These are phyloP conservation scores for Fusarium sp. DNA, from an alignment of 2,329 filamentous ascomycete genomes.

Conservation along the genomic window DNA sequence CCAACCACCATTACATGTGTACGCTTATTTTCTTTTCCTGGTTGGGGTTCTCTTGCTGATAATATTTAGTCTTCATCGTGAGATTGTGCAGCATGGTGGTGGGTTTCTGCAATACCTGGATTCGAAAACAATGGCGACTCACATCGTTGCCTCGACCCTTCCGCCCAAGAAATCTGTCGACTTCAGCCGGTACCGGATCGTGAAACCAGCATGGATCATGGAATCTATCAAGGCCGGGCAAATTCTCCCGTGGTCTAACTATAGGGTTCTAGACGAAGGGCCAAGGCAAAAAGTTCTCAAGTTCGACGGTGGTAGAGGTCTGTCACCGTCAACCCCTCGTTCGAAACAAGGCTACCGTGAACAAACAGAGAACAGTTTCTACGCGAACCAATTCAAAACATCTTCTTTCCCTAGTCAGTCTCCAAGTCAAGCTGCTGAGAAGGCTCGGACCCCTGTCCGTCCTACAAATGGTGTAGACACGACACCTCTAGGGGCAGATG, in stretches of 20 bases:
- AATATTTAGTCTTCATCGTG: conserved; percentile 70
- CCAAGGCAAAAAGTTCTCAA: conserved; percentile 80
- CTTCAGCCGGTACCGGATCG: conserved; percentile 86
- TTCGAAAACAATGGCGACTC: conserved; percentile 92
- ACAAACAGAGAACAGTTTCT: conserved; percentile 85
- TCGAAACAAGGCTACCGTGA: conserved; percentile 74
- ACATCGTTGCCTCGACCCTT: conserved; percentile 90
- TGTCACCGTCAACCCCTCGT: conserved; percentile 71
- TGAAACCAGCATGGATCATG: conserved; percentile 93
- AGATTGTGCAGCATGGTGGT: conserved; percentile 93
- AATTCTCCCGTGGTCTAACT: conserved; percentile 85
- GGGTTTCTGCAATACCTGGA: conserved; percentile 95
- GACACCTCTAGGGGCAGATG: background rate
- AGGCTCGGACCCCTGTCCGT: conserved; percentile 35
- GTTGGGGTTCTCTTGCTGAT: conserved; percentile 21
- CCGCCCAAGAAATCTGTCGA: conserved; percentile 94
- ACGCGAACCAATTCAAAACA: conserved; percentile 73
- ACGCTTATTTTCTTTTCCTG: conserved; percentile 35
- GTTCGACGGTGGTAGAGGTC: conserved; percentile 68
- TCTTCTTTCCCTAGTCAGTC: conserved; percentile 44
- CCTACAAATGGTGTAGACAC: background rate
- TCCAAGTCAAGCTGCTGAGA: conserved; percentile 43
- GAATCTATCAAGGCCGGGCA: conserved; percentile 86
- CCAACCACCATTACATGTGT: conserved; percentile 87
- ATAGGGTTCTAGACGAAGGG: conserved; percentile 85